Evolutionary conservation across 2,329 filamentous ascomycete genomes (phyloP).

Genomic region (Colletotrichum eleusines): DNA sequence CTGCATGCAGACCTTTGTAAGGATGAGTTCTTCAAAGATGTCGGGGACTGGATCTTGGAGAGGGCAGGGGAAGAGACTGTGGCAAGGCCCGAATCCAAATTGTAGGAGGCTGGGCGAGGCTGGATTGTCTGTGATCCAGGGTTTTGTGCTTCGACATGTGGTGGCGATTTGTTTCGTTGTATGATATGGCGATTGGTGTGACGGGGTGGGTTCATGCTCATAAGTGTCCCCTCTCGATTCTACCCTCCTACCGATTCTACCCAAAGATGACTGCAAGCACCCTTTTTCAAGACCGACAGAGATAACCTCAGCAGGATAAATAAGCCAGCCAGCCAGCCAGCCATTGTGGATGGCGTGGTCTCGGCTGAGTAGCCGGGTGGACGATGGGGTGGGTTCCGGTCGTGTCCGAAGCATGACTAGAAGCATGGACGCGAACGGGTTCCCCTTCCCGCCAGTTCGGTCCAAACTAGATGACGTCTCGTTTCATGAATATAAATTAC

Average conservation of each 20-base stretch:
- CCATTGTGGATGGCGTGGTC: neutral
- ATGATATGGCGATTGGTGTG: neutral
- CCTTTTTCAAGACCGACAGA: neutral
- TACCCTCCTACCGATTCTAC: neutral
- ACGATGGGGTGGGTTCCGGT: conserved; percentile 11
- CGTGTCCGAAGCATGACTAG: conserved; percentile 8
- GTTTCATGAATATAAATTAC: conserved; percentile 8
- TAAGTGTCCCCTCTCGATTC: neutral
- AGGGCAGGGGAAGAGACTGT: conserved; percentile 43
- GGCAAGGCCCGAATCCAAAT: conserved; percentile 51
- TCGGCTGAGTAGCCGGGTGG: neutral
- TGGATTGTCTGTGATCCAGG: neutral
- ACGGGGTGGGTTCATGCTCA: neutral
- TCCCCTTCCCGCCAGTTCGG: neutral
- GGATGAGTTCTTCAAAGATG: conserved; percentile 68
- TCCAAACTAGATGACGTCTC: neutral
- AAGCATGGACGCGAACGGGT: neutral
- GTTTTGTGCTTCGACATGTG: neutral
- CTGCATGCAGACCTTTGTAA: conserved; percentile 71
- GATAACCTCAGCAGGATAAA: neutral
- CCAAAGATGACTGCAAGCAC: neutral
- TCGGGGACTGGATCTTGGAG: conserved; percentile 75
- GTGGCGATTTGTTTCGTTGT: neutral
- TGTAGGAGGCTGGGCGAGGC: conserved; percentile 46
- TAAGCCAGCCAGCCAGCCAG: neutral